Conservation (phyloP, 2,329 filamentous ascomycete genomes). For the Epichloe coenophiala region DNA sequence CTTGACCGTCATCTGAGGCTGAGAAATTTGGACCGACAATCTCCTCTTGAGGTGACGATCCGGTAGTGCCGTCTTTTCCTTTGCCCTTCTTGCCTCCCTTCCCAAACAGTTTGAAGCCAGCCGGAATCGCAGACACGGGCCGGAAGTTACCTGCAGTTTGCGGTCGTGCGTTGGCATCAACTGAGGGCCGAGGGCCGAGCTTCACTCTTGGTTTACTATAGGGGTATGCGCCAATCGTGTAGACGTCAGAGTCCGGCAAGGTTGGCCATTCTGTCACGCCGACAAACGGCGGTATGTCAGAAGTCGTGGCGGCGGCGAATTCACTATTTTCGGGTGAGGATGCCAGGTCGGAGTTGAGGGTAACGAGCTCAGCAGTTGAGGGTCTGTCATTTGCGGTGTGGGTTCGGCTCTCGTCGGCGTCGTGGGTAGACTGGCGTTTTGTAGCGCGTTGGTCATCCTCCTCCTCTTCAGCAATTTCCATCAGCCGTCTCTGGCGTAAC, state of each 20-base stretch:
- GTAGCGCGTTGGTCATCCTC: slow-evolving; percentile 55
- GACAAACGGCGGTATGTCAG: slow-evolving; percentile 38
- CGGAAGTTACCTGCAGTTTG: slow-evolving; percentile 50
- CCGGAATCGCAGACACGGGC: slow-evolving; percentile 66
- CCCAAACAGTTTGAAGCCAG: slow-evolving; percentile 59
- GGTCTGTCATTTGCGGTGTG: slow-evolving; percentile 16
- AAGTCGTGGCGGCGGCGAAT: slow-evolving; percentile 31
- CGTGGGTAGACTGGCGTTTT: slow-evolving; percentile 44
- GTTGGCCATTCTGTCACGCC: slow-evolving; percentile 29
- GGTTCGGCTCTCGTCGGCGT: slow-evolving; percentile 20
- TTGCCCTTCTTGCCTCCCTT: slow-evolving; percentile 39
- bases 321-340: slow-evolving; percentile 34
- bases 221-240: slow-evolving; percentile 27
- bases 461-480: slow-evolving; percentile 89
- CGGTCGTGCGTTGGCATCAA: slow-evolving; percentile 47
- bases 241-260: slow-evolving; percentile 37
- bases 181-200: slow-evolving; percentile 70
- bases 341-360: slow-evolving; percentile 38
- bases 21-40: slow-evolving; percentile 23
- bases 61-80: slow-evolving; percentile 11
- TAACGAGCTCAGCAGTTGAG: slow-evolving; percentile 24
- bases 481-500: slow-evolving; percentile 59
- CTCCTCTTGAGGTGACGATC: slow-evolving; percentile 22
- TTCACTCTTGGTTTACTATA: slow-evolving; percentile 70
- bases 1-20: background rate